phyloP scores from a whole-genome alignment of 2,329 filamentous ascomycete genomes.

The Microdochium nivale region DNA sequence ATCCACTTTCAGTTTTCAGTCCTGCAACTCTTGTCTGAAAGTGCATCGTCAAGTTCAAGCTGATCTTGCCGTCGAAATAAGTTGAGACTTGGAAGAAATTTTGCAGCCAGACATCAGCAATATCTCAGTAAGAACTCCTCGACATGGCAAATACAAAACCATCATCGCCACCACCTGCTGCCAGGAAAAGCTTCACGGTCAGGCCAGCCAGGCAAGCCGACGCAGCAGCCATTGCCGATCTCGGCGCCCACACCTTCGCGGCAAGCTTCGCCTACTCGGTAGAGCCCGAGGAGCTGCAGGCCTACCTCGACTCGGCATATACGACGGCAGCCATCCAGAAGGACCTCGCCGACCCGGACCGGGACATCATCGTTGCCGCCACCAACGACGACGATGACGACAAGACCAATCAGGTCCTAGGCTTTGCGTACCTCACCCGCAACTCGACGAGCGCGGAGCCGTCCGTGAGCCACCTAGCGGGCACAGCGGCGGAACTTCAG shows the following conservation, averaged over 20 bases:
- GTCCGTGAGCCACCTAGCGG: slow-evolving; percentile 20
- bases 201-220: slow-evolving; percentile 19
- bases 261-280: slow-evolving; percentile 33
- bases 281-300: slow-evolving; percentile 22
- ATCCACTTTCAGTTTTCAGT: no score
- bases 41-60: neutral
- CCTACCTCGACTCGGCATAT: slow-evolving; percentile 29
- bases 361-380: slow-evolving; percentile 18
- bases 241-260: slow-evolving; percentile 27
- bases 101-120: no score
- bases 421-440: slow-evolving; percentile 30
- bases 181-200: slow-evolving; percentile 5
- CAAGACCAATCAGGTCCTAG: slow-evolving; percentile 19
- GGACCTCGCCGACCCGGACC: slow-evolving; percentile 15
- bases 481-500: slow-evolving; percentile 31
- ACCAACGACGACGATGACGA: slow-evolving; percentile 13
- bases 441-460: slow-evolving; percentile 22
- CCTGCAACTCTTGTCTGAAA: no score
- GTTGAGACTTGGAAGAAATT: no score
- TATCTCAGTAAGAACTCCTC: neutral
- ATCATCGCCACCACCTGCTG: neutral
- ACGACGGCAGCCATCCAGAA: slow-evolving; percentile 11
- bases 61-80: neutral
- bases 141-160: neutral
- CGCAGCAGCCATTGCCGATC: slow-evolving; percentile 17